A percentile compares a stretch with the other conserved stretches of the same genome.
Conservation (phyloP, 352 stramenopile genomes). For the Phytophthora vignae region DNA sequence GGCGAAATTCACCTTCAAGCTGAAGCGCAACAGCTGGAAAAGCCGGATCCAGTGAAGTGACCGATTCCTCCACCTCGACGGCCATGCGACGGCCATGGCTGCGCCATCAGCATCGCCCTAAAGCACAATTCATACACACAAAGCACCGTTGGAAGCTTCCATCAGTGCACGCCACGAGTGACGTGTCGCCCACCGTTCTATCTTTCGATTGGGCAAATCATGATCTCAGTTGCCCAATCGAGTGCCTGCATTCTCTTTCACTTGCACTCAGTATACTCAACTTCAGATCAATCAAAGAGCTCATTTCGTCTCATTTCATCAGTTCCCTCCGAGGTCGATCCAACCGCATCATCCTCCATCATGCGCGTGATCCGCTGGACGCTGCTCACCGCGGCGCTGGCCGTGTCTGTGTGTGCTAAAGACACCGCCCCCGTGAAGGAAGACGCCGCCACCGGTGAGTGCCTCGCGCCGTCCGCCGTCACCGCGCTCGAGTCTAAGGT, state of each 20-base stretch:
- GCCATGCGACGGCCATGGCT: too few species aligned
- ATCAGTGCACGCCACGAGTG: not conserved
- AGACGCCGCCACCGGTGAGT: conserved; percentile 7
- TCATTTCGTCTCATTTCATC: conserved; percentile 19
- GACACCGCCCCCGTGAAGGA: conserved; percentile 27
- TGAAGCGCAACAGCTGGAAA: conserved; percentile 54
- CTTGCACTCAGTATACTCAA: conserved; percentile 26
- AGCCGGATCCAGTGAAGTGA: conserved; percentile 28
- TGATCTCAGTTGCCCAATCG: conserved; percentile 10
- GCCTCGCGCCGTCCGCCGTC: conserved; percentile 50
- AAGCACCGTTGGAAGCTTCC: not conserved
- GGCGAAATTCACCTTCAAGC: conserved; percentile 78
- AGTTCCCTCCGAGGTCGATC: conserved; percentile 16
- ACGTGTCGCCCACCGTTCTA: conserved; percentile 23
- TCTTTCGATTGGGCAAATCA: conserved; percentile 11
- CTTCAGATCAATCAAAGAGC: not conserved
- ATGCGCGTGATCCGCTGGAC: conserved; percentile 50
- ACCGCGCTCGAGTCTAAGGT: conserved; percentile 58
- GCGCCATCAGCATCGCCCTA: not conserved
- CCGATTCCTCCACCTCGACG: not conserved
- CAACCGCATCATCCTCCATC: not conserved
- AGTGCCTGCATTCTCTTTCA: not conserved
- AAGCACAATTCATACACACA: not conserved
- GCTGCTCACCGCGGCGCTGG: conserved; percentile 45
- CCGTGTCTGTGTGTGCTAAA: conserved; percentile 40